Conservation (phyloP, 352 stramenopile species). For the Aphanomyces invadans region DNA sequence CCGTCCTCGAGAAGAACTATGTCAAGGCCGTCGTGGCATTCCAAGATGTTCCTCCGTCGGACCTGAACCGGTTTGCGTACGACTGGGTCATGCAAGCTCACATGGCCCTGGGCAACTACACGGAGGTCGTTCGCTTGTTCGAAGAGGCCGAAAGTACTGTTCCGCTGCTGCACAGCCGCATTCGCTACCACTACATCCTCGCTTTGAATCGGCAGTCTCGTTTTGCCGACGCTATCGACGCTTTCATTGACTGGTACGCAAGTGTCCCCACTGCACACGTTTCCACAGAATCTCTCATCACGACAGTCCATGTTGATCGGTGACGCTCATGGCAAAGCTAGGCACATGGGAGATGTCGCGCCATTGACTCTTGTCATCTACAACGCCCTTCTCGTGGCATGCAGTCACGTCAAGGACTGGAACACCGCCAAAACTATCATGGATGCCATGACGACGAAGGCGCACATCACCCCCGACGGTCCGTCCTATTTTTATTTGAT, state of each 20-base stretch:
- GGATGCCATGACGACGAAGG: neutral
- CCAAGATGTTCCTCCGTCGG: neutral
- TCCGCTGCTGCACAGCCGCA: neutral
- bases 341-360: neutral
- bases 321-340: too few species aligned
- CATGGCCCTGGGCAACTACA: conserved; percentile 65
- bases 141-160: neutral
- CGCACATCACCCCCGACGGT: neutral
- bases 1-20: neutral
- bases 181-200: conserved; percentile 4
- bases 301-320: too few species aligned
- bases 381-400: conserved; percentile 8
- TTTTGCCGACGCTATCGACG: conserved; percentile 2
- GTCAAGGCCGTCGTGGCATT: neutral
- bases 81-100: conserved; percentile 13
- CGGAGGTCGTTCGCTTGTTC: conserved; percentile 32
- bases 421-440: neutral
- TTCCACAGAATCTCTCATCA: too few species aligned
- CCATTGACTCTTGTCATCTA: neutral
- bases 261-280: too few species aligned
- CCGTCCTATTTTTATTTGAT: conserved; percentile 14
- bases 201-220: conserved; percentile 3
- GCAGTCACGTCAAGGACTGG: conserved; percentile 13
- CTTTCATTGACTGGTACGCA: conserved; percentile 4
- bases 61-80: neutral